Percentiles rank a stretch among this genome's conserved stretches.
phyloP scores from a whole-genome alignment of 257 asterid species.

The Vinca minor region DNA sequence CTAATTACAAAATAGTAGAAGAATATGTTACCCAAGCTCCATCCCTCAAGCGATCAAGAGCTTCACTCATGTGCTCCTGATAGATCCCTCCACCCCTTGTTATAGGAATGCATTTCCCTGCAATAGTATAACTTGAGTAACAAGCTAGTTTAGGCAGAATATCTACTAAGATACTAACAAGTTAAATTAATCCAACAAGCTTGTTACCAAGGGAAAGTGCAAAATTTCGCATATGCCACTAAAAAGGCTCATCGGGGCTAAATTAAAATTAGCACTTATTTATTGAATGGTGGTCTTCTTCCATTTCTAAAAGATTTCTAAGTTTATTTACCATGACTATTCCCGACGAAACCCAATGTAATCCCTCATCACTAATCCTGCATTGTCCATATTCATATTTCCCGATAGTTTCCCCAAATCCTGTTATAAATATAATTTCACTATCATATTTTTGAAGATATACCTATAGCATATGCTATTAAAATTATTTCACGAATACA shows the following conservation, averaged over 20 bases:
- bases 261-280: no score
- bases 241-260: background rate
- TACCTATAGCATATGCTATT: no score
- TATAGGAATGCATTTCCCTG: conserved; percentile 98
- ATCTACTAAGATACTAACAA: background rate
- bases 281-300: background rate
- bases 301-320: background rate
- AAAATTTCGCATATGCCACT: background rate
- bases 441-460: no score
- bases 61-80: conserved; percentile 96
- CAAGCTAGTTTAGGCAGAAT: background rate
- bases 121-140: conserved; percentile 16
- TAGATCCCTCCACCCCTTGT: conserved; percentile 91
- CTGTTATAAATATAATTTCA: no score
- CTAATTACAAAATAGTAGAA: conserved; percentile 8
- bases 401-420: no score
- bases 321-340: no score
- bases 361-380: no score
- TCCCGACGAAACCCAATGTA: no score
- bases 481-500: no score
- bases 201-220: background rate
- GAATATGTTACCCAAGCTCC: conserved; percentile 77
- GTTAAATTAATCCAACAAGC: background rate
- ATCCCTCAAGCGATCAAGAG: conserved; percentile 65
- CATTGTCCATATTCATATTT: no score